Conservation (phyloP, 805 yeast genomes). For the Kodamaea neixiangensis region DNA sequence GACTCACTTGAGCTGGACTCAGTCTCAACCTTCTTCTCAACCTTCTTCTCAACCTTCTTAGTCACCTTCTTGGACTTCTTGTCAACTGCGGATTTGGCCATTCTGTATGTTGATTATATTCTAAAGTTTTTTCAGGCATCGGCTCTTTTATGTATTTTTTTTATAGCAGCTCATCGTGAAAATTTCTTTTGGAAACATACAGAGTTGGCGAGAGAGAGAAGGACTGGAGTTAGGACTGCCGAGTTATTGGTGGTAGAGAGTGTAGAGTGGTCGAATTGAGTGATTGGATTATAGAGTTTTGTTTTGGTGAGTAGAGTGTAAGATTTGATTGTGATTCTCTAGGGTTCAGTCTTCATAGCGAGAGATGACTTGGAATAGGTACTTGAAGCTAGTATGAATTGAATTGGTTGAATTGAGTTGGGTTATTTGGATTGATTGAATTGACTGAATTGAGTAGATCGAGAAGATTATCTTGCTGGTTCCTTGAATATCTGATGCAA, state of each 20-base stretch:
- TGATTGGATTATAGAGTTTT: no score
- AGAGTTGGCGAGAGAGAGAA: neutral
- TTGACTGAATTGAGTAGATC: no score
- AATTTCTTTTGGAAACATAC: neutral
- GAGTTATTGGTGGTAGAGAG: neutral
- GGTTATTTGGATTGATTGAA: no score
- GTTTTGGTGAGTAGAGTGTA: no score
- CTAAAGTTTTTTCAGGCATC: conserved; percentile 7
- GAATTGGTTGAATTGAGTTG: no score
- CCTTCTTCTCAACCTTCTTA: conserved; percentile 23
- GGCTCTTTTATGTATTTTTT: conserved; percentile 7
- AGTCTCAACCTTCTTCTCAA: conserved; percentile 29
- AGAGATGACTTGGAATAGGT: no score
- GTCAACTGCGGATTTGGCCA: conserved; percentile 41
- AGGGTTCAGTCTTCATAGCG: no score
- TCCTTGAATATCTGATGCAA: neutral
- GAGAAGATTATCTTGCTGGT: neutral
- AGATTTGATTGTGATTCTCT: no score
- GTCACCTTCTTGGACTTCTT: conserved; percentile 29
- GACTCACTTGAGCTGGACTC: conserved; percentile 24
- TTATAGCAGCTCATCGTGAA: conserved; percentile 2
- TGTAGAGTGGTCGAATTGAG: neutral
- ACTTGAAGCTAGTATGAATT: no score
- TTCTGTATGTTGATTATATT: conserved; percentile 17
- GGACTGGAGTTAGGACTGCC: neutral